Evolutionary conservation across 306 rosid species (phyloP).

Genomic region (Fragaria nilgerrensis): DNA sequence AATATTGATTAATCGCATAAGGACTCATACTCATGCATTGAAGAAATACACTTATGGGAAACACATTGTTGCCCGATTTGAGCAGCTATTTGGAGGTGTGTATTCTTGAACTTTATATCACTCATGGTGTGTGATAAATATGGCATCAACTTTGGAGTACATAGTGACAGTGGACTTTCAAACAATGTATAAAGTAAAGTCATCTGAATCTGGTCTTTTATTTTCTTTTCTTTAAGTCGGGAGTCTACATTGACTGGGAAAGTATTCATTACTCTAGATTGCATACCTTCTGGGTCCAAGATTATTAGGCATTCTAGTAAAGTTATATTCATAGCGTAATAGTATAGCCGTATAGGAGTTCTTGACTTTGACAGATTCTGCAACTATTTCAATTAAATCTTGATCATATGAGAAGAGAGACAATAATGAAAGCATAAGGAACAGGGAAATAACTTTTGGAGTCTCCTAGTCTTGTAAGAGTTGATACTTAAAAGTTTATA

Average conservation of each 20-base stretch:
- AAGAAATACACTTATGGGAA: constrained; percentile 80
- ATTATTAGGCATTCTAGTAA: not conserved
- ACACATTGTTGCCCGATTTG: constrained; percentile 70
- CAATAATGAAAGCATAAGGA: not conserved
- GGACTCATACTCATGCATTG: constrained; percentile 58
- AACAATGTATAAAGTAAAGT: not conserved
- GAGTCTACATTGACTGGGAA: not conserved
- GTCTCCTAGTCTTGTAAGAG: not conserved
- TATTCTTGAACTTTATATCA: not conserved
- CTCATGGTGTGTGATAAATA: not conserved
- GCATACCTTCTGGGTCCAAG: not conserved
- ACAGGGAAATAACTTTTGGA: not conserved
- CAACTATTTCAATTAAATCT: not conserved
- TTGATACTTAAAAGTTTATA: not conserved
- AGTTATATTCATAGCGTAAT: not conserved
- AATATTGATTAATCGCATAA: constrained; percentile 42
- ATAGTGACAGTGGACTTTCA: not conserved
- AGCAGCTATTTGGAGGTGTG: constrained; percentile 43
- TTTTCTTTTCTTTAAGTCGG: not conserved
- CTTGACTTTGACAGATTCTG: not conserved
- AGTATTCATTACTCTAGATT: not conserved
- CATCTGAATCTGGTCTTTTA: not conserved
- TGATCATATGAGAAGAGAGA: not conserved
- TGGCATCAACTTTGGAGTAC: not conserved
- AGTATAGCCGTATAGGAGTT: not conserved